phyloP scores from a whole-genome alignment of 805 yeast genomes.

The Metschnikowia sp. region DNA sequence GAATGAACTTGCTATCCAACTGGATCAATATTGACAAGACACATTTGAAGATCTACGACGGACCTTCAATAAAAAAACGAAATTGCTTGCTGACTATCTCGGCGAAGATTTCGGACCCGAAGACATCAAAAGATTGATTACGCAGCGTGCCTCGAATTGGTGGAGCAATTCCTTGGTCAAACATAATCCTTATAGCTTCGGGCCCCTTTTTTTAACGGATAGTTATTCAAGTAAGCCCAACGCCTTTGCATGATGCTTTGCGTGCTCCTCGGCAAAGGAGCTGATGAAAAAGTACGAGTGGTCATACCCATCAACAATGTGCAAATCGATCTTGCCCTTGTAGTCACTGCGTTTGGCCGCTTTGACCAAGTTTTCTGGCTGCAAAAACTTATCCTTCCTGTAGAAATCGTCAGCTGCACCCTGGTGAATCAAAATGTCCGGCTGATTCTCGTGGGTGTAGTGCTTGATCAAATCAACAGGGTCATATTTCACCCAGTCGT shows the following conservation, averaged over 20 bases:
- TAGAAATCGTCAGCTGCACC: conserved; percentile 81
- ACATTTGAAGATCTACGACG: too few species aligned
- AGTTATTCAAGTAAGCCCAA: conserved; percentile 32
- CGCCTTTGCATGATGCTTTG: conserved; percentile 79
- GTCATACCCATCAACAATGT: conserved; percentile 78
- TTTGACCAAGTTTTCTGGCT: conserved; percentile 67
- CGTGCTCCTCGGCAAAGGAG: conserved; percentile 76
- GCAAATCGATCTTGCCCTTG: conserved; percentile 56
- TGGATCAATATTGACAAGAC: too few species aligned
- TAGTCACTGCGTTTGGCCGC: conserved; percentile 58
- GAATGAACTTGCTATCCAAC: too few species aligned
- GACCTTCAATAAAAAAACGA: too few species aligned
- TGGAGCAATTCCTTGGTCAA: background rate
- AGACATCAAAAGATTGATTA: too few species aligned
- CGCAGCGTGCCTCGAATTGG: too few species aligned
- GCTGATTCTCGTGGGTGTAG: conserved; percentile 51
- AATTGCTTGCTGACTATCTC: too few species aligned
- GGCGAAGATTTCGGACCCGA: too few species aligned
- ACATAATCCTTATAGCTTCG: background rate
- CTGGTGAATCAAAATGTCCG: conserved; percentile 71
- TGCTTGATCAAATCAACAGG: conserved; percentile 71
- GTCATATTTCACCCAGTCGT: conserved; percentile 73
- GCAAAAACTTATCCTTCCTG: conserved; percentile 55
- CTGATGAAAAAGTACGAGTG: conserved; percentile 88
- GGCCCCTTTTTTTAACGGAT: conserved; percentile 2